Percentiles rank a stretch among this genome's conserved stretches.
These are phyloP conservation scores for Boletus rufocinnamomeus DNA, from an alignment of 768 basidiomycete species.

Conservation along the genomic window DNA sequence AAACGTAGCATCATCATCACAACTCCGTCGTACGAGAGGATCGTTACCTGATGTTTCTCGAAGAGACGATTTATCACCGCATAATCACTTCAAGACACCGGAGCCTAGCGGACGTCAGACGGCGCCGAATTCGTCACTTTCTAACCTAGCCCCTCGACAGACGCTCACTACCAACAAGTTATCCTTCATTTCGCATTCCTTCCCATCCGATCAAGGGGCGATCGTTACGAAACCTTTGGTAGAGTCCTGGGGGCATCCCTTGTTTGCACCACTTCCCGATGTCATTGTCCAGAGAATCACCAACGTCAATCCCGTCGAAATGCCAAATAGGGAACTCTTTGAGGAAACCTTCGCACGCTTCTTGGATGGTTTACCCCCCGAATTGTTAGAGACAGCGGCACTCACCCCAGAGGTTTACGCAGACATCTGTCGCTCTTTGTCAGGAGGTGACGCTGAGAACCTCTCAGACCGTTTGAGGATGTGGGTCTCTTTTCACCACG, in stretches of 20 bases:
- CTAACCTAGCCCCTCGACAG: conserved; percentile 27
- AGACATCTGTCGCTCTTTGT: conserved; percentile 49
- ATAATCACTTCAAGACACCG: conserved; percentile 23
- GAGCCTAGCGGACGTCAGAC: conserved; percentile 26
- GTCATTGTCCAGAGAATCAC: conserved; percentile 55
- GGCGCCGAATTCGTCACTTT: conserved; percentile 22
- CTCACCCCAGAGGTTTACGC: conserved; percentile 58
- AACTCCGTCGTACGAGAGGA: conserved; percentile 25
- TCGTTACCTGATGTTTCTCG: conserved; percentile 28
- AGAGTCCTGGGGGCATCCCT: conserved; percentile 60
- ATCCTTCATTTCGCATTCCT: conserved; percentile 49
- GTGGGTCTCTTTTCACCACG: conserved; percentile 62
- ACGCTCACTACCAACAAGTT: conserved; percentile 30
- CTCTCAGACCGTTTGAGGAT: conserved; percentile 46
- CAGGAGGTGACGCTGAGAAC: conserved; percentile 33
- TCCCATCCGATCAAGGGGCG: conserved; percentile 40
- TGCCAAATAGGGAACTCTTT: conserved; percentile 58
- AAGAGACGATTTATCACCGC: conserved; percentile 19
- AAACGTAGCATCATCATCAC: conserved; percentile 43
- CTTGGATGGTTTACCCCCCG: conserved; percentile 50
- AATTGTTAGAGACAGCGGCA: conserved; percentile 61
- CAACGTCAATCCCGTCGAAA: conserved; percentile 54
- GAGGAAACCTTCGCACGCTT: conserved; percentile 53
- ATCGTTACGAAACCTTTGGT: conserved; percentile 44
- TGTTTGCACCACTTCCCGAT: conserved; percentile 62